Conservation (phyloP, 352 stramenopile genomes). For the Peronospora belbahrii region DNA sequence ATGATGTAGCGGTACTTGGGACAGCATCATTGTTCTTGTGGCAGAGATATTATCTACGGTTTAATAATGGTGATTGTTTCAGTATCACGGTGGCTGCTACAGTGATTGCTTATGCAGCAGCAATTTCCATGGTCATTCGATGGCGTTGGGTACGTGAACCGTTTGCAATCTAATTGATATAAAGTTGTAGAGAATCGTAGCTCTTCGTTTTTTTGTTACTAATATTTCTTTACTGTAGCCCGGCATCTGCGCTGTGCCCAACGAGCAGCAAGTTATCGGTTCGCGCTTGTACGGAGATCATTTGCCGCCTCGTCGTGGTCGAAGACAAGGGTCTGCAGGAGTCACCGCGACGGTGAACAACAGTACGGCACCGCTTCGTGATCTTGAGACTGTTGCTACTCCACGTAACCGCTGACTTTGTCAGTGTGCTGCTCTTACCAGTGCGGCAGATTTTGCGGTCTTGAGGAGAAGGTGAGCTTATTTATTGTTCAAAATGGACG, state of each 20-base stretch:
- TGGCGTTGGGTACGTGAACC: constrained; percentile 55
- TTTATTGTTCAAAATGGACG: constrained; percentile 25
- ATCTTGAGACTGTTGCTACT: constrained; percentile 18
- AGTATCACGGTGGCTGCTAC: constrained; percentile 53
- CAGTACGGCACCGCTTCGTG: constrained; percentile 8
- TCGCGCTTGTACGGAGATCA: constrained; percentile 21
- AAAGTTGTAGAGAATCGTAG: background rate
- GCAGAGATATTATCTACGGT: constrained; percentile 42
- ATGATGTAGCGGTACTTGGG: constrained; percentile 32
- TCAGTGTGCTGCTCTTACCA: too few species aligned
- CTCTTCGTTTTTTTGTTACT: constrained; percentile 3
- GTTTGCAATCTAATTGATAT: background rate
- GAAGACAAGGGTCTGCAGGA: constrained; percentile 10
- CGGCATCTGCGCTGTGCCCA: constrained; percentile 63
- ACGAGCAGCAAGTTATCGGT: constrained; percentile 49
- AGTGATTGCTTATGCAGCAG: constrained; percentile 52
- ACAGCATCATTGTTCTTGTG: constrained; percentile 44
- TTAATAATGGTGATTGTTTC: constrained; percentile 75
- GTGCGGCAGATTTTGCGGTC: background rate
- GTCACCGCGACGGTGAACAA: constrained; percentile 9
- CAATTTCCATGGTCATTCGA: constrained; percentile 66
- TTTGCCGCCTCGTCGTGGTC: constrained; percentile 16
- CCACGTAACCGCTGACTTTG: constrained; percentile 23
- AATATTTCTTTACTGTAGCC: constrained; percentile 33
- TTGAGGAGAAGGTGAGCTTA: constrained; percentile 4